These are phyloP conservation scores for Viridothelium virens DNA, from an alignment of 495 filamentous ascomycete species.

Conservation along the genomic window DNA sequence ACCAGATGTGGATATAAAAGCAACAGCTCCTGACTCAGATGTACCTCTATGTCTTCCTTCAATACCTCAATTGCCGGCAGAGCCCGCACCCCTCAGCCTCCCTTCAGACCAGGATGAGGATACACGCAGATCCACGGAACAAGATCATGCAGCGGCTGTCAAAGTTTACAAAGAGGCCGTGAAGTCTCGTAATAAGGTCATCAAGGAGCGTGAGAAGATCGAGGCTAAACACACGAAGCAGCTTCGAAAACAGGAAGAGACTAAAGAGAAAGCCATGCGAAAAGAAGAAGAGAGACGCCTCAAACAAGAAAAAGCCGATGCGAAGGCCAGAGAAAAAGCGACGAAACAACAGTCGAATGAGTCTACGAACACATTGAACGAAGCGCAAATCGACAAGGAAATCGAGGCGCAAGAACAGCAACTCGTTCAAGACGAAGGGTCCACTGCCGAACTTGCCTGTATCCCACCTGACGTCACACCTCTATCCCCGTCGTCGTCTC, in stretches of 20 bases:
- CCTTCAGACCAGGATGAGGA: constrained; percentile 51
- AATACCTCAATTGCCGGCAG: constrained; percentile 34
- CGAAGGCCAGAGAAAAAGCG: constrained; percentile 33
- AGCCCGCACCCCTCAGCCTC: constrained; percentile 44
- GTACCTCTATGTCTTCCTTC: constrained; percentile 27
- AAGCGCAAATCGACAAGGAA: constrained; percentile 15
- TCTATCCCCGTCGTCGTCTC: no score
- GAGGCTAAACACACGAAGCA: constrained; percentile 48
- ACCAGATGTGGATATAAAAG: not conserved
- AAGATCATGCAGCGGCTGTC: constrained; percentile 47
- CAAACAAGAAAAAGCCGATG: constrained; percentile 32
- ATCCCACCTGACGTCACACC: not conserved
- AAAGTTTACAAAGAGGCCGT: constrained; percentile 55
- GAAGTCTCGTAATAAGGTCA: constrained; percentile 54
- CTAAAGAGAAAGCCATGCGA: constrained; percentile 13
- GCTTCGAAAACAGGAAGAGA: constrained; percentile 35
- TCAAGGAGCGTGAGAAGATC: constrained; percentile 52
- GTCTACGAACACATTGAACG: constrained; percentile 10
- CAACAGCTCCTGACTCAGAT: not conserved
- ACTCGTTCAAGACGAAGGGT: constrained; percentile 2
- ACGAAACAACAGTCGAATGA: constrained; percentile 24
- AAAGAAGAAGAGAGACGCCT: constrained; percentile 20
- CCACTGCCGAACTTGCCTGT: constrained; percentile 16
- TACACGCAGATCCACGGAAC: constrained; percentile 56
- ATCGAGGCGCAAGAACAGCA: constrained; percentile 24